Base-by-base conservation (phyloP, 202 grass and related monocot genomes). In the Brachypodium distachyon region DNA sequence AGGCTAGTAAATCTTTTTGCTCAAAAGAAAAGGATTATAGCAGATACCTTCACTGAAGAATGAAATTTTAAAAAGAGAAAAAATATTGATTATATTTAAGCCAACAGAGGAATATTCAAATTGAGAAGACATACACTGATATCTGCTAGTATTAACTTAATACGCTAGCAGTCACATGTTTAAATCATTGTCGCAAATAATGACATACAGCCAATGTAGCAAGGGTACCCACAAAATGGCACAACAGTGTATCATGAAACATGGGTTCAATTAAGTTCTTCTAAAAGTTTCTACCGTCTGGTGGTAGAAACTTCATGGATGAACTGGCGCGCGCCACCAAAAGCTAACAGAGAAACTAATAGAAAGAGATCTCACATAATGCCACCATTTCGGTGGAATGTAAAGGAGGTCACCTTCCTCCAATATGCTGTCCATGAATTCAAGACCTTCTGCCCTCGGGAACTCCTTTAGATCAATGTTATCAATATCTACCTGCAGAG, bases 371-470 rank as follows among this genome's bases (percentile, higher is more conserved):
- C 83, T 90, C 80, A 98, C 80, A 42, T 95, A 92, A 81, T 95
- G 89, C 96, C 91, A 98, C 89, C 96, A 98, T 90, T 90, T 98
- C 29, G 77, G 91, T 72, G 96, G 95, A 81, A 95, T 95, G 81
- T 98, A 98, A 79, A 98, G 91, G 77, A 95, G 77, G 25, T 95
- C 96, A 61, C 96, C 96, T 81, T 98, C 91, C 53, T 98, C 89
- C 73, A 98, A 85, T 80, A 98, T 67, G 54, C 87, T 85, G 14
- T 98, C 96, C 23, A 87, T 70, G 70, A 98, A 98, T 60, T 95
- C 96, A 70, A 92, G 61, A 58, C 75, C 72, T 66, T 71, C 74
- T 42, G 61, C 59, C 77, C 67, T 85, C 3, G 89, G 85, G 55
- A 89, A 89, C 37, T 91, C 80, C 6, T 83, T 52, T 12, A 64